Evolutionary conservation across 208 protist species (phyloP).

Genomic region (Crithidia fasciculata): DNA sequence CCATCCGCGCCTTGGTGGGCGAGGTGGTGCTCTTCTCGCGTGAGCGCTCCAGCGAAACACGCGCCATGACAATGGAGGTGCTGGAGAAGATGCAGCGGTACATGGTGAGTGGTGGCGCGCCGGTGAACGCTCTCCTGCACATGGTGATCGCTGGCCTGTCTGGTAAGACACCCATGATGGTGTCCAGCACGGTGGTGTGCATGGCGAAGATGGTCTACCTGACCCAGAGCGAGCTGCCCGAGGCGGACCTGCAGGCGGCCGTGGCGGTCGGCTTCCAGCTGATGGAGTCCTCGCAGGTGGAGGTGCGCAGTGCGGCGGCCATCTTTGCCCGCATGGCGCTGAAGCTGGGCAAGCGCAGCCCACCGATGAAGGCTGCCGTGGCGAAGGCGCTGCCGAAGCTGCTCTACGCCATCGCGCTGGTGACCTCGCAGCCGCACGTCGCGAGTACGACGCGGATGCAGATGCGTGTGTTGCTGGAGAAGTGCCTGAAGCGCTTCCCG

Average conservation of each 20-base stretch:
- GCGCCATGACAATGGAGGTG: conserved; percentile 82
- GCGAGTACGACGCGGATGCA: conserved; percentile 82
- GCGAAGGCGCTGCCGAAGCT: conserved; percentile 70
- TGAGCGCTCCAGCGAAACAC: conserved; percentile 80
- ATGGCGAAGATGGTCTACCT: conserved; percentile 87
- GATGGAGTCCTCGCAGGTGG: conserved; percentile 70
- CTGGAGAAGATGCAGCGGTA: conserved; percentile 91
- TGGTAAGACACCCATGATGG: conserved; percentile 75
- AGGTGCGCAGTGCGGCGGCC: conserved; percentile 73
- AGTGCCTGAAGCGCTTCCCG: conserved; percentile 85
- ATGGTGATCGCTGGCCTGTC: conserved; percentile 80
- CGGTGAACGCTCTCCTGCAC: conserved; percentile 75
- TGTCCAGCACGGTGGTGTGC: conserved; percentile 82
- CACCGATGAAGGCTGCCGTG: conserved; percentile 54
- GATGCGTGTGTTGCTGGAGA: conserved; percentile 84
- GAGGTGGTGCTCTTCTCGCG: conserved; percentile 84
- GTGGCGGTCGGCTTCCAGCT: conserved; percentile 75
- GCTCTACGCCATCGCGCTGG: conserved; percentile 79
- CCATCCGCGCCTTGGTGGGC: conserved; percentile 61
- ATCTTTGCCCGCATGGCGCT: conserved; percentile 87
- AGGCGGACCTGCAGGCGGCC: conserved; percentile 63
- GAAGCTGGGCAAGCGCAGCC: conserved; percentile 80
- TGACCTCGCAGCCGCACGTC: conserved; percentile 81
- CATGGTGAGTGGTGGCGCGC: conserved; percentile 51
- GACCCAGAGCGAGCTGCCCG: conserved; percentile 65